Percentiles rank a stretch among this genome's conserved stretches.
Conservation (phyloP, 129 eudicot species). For the Pseudognaphalium luteoalbum region DNA sequence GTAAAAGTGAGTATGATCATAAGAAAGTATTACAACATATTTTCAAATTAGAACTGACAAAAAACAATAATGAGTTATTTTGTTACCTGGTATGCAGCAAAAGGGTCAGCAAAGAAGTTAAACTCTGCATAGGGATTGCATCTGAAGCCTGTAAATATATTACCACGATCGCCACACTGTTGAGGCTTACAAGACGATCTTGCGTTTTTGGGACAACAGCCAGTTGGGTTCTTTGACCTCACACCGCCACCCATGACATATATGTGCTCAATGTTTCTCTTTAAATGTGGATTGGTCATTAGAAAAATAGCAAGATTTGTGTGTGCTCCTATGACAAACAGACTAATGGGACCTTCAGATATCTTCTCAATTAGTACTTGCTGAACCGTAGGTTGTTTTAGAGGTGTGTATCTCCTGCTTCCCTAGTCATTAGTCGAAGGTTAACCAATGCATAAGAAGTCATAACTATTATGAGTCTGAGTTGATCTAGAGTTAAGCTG, state of each 20-base stretch:
- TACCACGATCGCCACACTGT: constrained; percentile 74
- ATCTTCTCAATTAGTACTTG: constrained; percentile 62
- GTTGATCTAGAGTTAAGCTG: too few species aligned
- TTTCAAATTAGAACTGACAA: background rate
- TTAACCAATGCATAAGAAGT: constrained; percentile 22
- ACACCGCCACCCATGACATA: constrained; percentile 89
- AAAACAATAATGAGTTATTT: background rate
- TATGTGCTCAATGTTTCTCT: constrained; percentile 69
- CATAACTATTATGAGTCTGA: background rate
- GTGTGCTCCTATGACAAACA: constrained; percentile 56
- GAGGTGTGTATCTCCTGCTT: constrained; percentile 65
- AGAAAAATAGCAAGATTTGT: constrained; percentile 77
- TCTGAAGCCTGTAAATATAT: constrained; percentile 58
- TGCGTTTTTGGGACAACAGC: constrained; percentile 55
- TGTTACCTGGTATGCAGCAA: constrained; percentile 86
- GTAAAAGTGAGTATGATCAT: constrained; percentile 11
- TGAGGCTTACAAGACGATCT: constrained; percentile 48
- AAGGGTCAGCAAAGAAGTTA: constrained; percentile 81
- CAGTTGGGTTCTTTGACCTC: constrained; percentile 66
- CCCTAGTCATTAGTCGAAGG: constrained; percentile 47
- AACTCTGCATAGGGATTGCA: constrained; percentile 89
- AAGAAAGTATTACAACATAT: background rate
- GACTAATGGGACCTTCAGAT: constrained; percentile 58
- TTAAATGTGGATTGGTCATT: constrained; percentile 68
- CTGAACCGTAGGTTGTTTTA: constrained; percentile 66